Base-by-base conservation (phyloP, 106 monocot species). In the Dioscorea alata region DNA sequence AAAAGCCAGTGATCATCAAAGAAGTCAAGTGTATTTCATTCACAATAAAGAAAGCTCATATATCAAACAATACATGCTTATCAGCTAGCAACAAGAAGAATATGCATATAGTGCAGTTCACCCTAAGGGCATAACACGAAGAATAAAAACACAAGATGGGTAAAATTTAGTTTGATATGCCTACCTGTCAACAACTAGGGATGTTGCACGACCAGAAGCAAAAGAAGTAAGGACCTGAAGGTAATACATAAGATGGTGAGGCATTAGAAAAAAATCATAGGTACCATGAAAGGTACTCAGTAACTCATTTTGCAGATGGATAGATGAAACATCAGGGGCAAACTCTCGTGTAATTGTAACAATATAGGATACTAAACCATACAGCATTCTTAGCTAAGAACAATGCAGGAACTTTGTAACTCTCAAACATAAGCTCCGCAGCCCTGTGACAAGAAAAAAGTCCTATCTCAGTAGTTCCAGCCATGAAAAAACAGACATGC, bases 301-400 rank as follows among this genome's bases (percentile, higher is more conserved):
- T 18, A n/a, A 66, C 19, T 6, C 54, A 54, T 54, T 22, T 18
- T 13, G 19, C 1, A 66, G 18, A 49, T 19, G 54, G 13, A 54
- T 8, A 6, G 54, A 19, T 18, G 54, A 54, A 54, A 3, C 4
- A 2, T 53, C 4, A 16, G 14, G 9, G 13, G 54, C 54, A 54
- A 6, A 42, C 10, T 42, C 9, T 42, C 42, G 6, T 42, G 42
- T 42, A 42, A 42, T 42, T 42, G 6, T 42, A 42, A 42, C 4
- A 10, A 10, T 5, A 42, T 42, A 42, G 42, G 42, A 69, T 14
- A 64, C 4, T 57, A 60, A 35, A 66, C 28, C 84, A 79, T 86
- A 96, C 96, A 63, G 96, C 96, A 89, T 96, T 96, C 74, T 96
- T 96, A 10, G 96, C 96, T 73, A 96, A 78, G 76, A 96, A 96